Evolutionary conservation across 2,329 filamentous ascomycete species (phyloP).

Genomic region (Pseudogymnoascus sp.): DNA sequence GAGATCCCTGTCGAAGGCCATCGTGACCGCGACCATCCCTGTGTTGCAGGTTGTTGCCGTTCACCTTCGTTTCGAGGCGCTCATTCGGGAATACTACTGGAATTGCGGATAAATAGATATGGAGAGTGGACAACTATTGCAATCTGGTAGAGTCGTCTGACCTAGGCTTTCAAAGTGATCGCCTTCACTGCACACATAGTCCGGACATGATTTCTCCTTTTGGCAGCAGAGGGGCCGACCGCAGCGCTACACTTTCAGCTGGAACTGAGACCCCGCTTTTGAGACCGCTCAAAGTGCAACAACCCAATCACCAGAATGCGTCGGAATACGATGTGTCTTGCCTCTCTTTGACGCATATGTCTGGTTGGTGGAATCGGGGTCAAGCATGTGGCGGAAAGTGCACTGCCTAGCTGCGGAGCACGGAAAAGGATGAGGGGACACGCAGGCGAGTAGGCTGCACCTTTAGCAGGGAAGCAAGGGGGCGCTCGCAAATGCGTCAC

Average conservation of each 20-base stretch:
- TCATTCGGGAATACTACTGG: background rate
- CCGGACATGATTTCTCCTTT: no score
- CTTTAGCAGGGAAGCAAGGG: no score
- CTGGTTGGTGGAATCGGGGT: background rate
- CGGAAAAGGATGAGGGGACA: no score
- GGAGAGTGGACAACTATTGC: background rate
- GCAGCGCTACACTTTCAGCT: background rate
- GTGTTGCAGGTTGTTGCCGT: no score
- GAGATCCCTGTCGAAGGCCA: conserved; percentile 6
- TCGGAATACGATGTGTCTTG: conserved; percentile 1
- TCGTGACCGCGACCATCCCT: no score
- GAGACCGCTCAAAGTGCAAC: background rate
- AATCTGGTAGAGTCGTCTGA: conserved; percentile 8
- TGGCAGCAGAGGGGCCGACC: background rate
- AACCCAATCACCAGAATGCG: background rate
- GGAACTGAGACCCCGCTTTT: background rate
- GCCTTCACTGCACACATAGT: no score
- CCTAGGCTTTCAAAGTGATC: background rate
- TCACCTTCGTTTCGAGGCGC: conserved; percentile 1
- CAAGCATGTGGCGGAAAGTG: background rate
- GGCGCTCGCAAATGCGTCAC: no score
- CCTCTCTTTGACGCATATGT: background rate
- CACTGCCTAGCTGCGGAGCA: background rate
- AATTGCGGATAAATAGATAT: background rate
- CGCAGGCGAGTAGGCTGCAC: no score